These are phyloP conservation scores for Colletotrichum incanum DNA, from an alignment of 2,329 filamentous ascomycete species.

Conservation along the genomic window DNA sequence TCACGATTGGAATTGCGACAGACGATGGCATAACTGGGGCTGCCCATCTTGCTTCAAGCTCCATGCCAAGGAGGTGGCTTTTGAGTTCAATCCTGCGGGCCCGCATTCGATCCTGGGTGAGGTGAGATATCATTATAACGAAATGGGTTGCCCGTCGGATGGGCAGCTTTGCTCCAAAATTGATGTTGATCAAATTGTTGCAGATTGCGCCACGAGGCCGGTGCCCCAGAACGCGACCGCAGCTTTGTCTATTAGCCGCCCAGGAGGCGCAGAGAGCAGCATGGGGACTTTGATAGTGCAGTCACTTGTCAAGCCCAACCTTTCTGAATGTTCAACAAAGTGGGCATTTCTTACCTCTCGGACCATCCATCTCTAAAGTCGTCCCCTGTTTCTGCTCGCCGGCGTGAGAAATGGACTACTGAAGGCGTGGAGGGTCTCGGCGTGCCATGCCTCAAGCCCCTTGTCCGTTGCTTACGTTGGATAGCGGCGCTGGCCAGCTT, in stretches of 20 bases:
- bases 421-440: slow-evolving; percentile 17
- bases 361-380: not conserved
- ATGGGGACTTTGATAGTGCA: not conserved
- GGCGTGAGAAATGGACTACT: slow-evolving; percentile 13
- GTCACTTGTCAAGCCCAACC: not conserved
- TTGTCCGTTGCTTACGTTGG: slow-evolving; percentile 3
- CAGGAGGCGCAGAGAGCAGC: not conserved
- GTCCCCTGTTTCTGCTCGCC: slow-evolving; percentile 17
- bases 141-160: not conserved
- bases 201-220: not conserved
- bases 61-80: slow-evolving; percentile 12
- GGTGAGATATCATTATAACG: not conserved
- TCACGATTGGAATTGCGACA: not conserved
- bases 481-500: not conserved
- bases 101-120: not conserved
- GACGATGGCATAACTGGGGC: slow-evolving; percentile 15
- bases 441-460: slow-evolving; percentile 17
- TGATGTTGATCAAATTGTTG: not conserved
- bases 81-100: not conserved
- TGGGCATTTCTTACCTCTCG: not conserved
- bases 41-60: slow-evolving; percentile 1
- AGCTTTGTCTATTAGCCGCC: not conserved
- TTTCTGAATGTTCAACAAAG: not conserved
- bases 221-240: not conserved
- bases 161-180: not conserved